Evolutionary conservation across 1,284 basidiomycete species (phyloP), one percentile per base, ranked within the genome.

Genomic region (Thelephora terrestris): DNA sequence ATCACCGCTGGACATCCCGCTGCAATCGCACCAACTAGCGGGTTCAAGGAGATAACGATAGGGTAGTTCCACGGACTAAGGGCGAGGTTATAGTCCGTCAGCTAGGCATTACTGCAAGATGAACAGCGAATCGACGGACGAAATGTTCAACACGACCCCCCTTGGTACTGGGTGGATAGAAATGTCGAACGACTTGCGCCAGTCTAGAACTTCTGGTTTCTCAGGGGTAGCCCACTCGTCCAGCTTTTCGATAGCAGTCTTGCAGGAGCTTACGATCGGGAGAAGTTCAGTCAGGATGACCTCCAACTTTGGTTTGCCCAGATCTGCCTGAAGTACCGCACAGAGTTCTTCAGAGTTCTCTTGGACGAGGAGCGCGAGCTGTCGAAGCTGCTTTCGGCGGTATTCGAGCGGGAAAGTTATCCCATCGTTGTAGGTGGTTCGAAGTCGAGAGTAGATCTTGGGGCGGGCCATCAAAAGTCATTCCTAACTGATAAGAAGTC

Each of bases 361-460:
- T 50, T 79, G 69, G 46, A 83, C 56, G 58, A 84, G 61, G 50
- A 73, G 81, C 10, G 73, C 75, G 37, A 85, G 67, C 61, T 80
- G 77, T 55, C 79, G 73, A 46, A 85, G 71, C 64, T 84, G 80
- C 48, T 73, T 71, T 52, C 77, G 71, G 36, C 82, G 68, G 61
- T 78, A 85, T 36, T 66, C 68, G 45, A 82, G 58, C 10, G 72
- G 63, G 23, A 70, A 67, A 4, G 79, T 79, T 49, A 67, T 71
- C 18, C 73, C 70, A 5, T 71, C 64, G 17, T 65, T 60, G 64
- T 82, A 85, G 10, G 74, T 72, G 42, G 59, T 57, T 39, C 65
- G 62, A 10, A 84, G 63, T 2, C 65, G 63, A 7, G 61, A 62
- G 53, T 78, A 69, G 45, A 72, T 68, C 74, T 78, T 47, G 29